Evolutionary conservation across 2,329 filamentous ascomycete genomes (phyloP).

Genomic region (Periconia sp.): DNA sequence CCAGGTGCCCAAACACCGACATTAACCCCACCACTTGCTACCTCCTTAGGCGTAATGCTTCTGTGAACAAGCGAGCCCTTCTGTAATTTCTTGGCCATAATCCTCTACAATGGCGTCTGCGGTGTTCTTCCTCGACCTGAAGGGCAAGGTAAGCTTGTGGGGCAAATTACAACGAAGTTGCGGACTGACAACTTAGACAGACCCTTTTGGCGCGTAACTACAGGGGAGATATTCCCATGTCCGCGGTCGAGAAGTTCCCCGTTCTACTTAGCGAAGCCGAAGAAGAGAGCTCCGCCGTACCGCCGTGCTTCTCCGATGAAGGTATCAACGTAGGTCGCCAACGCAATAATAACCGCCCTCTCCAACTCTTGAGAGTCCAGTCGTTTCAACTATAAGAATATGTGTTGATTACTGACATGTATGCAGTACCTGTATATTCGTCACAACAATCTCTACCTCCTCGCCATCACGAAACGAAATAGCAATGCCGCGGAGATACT

Average conservation of each 20-base stretch:
- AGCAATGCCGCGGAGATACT: conserved; percentile 98
- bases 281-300: conserved; percentile 97
- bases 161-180: conserved; percentile 23
- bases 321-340: conserved; percentile 86
- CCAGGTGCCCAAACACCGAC: conserved; percentile 2
- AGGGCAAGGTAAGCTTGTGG: conserved; percentile 84
- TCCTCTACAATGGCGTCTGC: conserved; percentile 82
- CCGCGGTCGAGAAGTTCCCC: conserved; percentile 97
- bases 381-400: too few species aligned
- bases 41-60: conserved; percentile 24
- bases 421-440: conserved; percentile 96
- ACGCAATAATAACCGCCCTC: too few species aligned
- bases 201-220: conserved; percentile 99
- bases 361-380: too few species aligned
- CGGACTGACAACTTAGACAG: conserved; percentile 56
- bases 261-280: conserved; percentile 95
- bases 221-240: conserved; percentile 98
- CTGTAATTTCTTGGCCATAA: too few species aligned
- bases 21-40: conserved; percentile 10
- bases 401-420: conserved; percentile 5
- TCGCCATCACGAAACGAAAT: conserved; percentile 97
- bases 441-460: conserved; percentile 98
- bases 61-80: too few species aligned
- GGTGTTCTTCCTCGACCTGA: conserved; percentile 97
- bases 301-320: conserved; percentile 97